A percentile compares a stretch with the other conserved stretches of the same genome.
These are phyloP conservation scores for Osmanthus fragrans DNA, from an alignment of 257 asterid species.

Conservation along the genomic window DNA sequence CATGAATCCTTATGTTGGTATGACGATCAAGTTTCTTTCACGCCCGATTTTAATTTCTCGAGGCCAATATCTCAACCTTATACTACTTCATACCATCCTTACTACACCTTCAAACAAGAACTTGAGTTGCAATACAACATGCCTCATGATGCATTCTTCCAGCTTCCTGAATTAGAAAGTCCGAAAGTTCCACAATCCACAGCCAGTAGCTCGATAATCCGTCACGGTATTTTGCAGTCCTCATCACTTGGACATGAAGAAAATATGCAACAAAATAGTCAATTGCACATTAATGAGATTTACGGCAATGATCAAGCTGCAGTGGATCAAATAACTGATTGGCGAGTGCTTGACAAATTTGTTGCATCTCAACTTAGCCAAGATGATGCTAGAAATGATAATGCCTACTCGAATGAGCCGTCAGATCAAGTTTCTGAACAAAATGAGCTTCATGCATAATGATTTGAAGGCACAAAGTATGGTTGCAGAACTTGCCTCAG, in stretches of 20 bases:
- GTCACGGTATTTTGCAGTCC: slow-evolving; percentile 17
- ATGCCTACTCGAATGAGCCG: slow-evolving; percentile 21
- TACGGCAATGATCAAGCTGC: slow-evolving; percentile 6
- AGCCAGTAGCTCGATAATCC: slow-evolving; percentile 27
- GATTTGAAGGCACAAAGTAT: slow-evolving; percentile 32
- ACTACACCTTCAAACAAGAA: slow-evolving; percentile 44
- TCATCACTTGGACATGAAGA: slow-evolving; percentile 17
- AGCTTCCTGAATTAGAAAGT: slow-evolving; percentile 64
- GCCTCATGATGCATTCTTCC: slow-evolving; percentile 43
- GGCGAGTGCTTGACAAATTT: slow-evolving; percentile 68
- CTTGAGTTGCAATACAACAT: slow-evolving; percentile 40
- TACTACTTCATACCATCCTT: slow-evolving; percentile 26
- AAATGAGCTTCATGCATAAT: slow-evolving; percentile 27
- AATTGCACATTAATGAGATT: not conserved
- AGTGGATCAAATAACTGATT: slow-evolving; percentile 49
- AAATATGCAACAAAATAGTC: not conserved
- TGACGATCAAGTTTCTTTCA: slow-evolving; percentile 60
- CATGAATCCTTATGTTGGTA: slow-evolving; percentile 56
- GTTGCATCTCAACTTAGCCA: slow-evolving; percentile 69
- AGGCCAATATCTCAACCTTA: slow-evolving; percentile 28
- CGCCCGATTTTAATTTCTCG: slow-evolving; percentile 48
- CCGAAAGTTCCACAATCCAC: slow-evolving; percentile 45
- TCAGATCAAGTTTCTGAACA: slow-evolving; percentile 34
- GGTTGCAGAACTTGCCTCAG: slow-evolving; percentile 31
- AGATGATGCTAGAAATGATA: slow-evolving; percentile 26